phyloP scores from a whole-genome alignment of 2,329 filamentous ascomycete genomes.

The Helotiales sp. region DNA sequence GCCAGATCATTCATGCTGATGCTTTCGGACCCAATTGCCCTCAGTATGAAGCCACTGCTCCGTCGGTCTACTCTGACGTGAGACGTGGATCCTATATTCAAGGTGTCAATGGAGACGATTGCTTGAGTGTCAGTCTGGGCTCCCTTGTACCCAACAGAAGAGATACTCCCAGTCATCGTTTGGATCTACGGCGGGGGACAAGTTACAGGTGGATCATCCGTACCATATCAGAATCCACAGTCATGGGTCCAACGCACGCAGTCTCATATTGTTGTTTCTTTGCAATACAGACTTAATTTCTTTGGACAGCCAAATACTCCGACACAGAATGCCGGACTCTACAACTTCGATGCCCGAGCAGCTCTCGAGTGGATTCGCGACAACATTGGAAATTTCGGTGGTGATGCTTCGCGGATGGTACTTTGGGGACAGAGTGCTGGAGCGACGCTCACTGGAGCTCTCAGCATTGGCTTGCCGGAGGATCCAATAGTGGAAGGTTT shows the following conservation, averaged over 20 bases:
- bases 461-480: conserved; percentile 26
- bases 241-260: conserved; percentile 18
- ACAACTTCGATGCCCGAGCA: too few species aligned
- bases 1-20: neutral
- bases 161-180: conserved; percentile 25
- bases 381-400: conserved; percentile 59
- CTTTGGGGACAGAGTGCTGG: conserved; percentile 33
- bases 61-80: neutral
- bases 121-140: conserved; percentile 18
- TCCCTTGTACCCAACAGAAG: conserved; percentile 11
- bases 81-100: neutral
- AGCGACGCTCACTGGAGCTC: conserved; percentile 13
- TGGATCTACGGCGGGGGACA: conserved; percentile 27
- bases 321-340: too few species aligned
- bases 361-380: conserved; percentile 55
- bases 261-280: conserved; percentile 30
- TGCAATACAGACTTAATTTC: conserved; percentile 37
- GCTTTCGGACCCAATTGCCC: neutral
- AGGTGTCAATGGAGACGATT: neutral
- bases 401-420: conserved; percentile 43
- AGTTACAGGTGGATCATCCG: conserved; percentile 10
- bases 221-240: conserved; percentile 8
- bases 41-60: neutral
- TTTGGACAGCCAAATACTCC: conserved; percentile 19
- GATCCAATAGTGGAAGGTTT: conserved; percentile 29